phyloP scores from a whole-genome alignment of 176 grass and related monocot genomes.

The Metroxylon sagu region DNA sequence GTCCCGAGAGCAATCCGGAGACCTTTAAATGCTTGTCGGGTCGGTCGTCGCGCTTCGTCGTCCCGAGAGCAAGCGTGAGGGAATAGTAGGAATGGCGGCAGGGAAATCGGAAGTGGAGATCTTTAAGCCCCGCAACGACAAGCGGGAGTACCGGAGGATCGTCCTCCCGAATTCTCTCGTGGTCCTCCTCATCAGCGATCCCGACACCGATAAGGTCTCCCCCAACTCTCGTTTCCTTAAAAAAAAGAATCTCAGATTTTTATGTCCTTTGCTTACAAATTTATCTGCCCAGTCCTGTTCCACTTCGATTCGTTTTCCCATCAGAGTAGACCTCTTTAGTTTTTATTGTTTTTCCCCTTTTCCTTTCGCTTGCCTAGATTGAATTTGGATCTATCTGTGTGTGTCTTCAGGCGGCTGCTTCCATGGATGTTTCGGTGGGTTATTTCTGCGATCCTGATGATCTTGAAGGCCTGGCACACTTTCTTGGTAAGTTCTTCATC shows the following conservation, averaged over 20 bases:
- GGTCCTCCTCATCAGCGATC: conserved; percentile 87
- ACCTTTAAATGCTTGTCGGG: too few relatives aligned
- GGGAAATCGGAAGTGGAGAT: conserved; percentile 42
- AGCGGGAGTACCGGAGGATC: conserved; percentile 70
- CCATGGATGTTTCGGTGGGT: conserved; percentile 80
- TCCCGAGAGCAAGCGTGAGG: too few relatives aligned
- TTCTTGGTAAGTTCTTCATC: conserved; percentile 48
- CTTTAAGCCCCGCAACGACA: conserved; percentile 70
- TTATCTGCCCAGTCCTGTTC: too few relatives aligned
- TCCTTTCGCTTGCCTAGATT: not conserved
- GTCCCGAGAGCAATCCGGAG: too few relatives aligned
- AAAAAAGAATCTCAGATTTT: too few relatives aligned
- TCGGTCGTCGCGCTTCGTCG: too few relatives aligned
- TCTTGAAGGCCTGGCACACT: conserved; percentile 84
- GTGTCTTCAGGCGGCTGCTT: conserved; percentile 59
- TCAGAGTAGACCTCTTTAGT: not conserved
- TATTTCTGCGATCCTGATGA: conserved; percentile 84
- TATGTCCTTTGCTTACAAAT: too few relatives aligned
- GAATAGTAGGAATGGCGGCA: not conserved
- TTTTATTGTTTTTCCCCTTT: not conserved
- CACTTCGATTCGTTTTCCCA: too few relatives aligned
- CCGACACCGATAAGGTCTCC: conserved; percentile 82
- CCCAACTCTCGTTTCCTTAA: not conserved
- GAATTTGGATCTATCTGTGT: conserved; percentile 7
- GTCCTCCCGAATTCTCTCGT: conserved; percentile 76